Evolutionary conservation across 352 stramenopile species (phyloP), one percentile per base, ranked within the genome.

Genomic region (Pythium plurisporium): DNA sequence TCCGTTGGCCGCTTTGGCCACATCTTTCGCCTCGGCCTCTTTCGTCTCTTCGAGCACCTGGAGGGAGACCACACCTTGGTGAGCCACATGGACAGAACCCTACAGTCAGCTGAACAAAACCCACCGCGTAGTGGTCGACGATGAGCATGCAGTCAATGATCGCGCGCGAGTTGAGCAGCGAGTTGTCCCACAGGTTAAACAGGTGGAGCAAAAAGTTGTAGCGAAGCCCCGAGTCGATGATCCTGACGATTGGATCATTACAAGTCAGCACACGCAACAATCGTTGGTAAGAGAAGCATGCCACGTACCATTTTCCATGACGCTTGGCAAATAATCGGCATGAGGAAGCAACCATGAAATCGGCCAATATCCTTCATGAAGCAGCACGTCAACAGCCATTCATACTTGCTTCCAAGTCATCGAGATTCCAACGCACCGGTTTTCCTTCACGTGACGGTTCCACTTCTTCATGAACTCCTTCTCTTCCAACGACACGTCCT

Each of bases 391-490:
- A 29, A 20, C 38, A 29, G 3, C 11, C 23, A 22, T 36, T 33
- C n/a, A 55, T 34, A 11, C 26, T 5, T 9, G n/a, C 45, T 38
- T 10, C 5, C 19, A 11, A 10, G 14, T 27, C 15, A 26, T 31
- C 42, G 3, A 49, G n/a, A 31, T 22, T 6, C 6, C 36, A 23
- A 69, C 59, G 37, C 53, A 91, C 81, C 72, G 82, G 55, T 87
- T 80, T 44, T 88, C 72, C 56, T 90, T 89, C 20, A 89, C 74
- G 48, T 92, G 82, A 42, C 83, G 83, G 64, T 95, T 95, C 86
- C 86, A 95, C 63, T 87, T 89, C 69, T 95, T 95, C 86, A 95
- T 95, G 52, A 95, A 91, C 48, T 91, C 82, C 48, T 94, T 94
- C 49, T 94, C 84, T 59, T 94, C 84, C 27, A 92, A 58, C 26